Conservation (phyloP, 371 early-diverging fungal genomes). For the Gilbertella persicaria region DNA sequence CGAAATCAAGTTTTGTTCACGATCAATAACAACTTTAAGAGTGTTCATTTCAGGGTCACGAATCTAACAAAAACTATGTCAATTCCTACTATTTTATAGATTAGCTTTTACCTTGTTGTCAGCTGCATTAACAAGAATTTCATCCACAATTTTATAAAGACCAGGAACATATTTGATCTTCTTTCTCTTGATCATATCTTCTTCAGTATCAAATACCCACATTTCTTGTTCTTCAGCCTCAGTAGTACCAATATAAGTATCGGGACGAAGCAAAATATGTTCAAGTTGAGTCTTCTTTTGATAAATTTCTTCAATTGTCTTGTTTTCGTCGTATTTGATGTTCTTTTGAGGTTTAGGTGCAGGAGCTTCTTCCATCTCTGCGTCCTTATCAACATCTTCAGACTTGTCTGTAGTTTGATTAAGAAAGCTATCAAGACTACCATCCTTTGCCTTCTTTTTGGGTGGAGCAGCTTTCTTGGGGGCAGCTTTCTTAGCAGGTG, state of each 20-base stretch:
- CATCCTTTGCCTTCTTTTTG: not conserved
- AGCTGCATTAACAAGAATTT: constrained; percentile 98
- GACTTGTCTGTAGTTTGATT: not conserved
- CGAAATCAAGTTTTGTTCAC: constrained; percentile 80
- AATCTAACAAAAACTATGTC: constrained; percentile 49
- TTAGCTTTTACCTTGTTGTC: constrained; percentile 77
- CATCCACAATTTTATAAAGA: constrained; percentile 99
- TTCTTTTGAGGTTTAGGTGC: not conserved
- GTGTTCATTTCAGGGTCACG: constrained; percentile 93
- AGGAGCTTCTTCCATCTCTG: no score
- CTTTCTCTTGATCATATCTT: constrained; percentile 69
- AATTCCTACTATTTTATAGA: not conserved
- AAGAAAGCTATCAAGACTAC: not conserved
- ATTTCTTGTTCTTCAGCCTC: constrained; percentile 84
- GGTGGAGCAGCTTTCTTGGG: constrained; percentile 1
- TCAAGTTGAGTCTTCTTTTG: constrained; percentile 99
- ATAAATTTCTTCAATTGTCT: constrained; percentile 93
- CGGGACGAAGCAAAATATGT: constrained; percentile 98
- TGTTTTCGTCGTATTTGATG: constrained; percentile 20
- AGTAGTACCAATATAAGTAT: constrained; percentile 99
- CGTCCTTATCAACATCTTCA: no score
- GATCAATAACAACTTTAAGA: constrained; percentile 93
- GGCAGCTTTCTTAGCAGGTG: constrained; percentile 7
- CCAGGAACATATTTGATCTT: constrained; percentile 94
- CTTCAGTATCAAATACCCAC: constrained; percentile 83